Base-by-base conservation (phyloP, 2,329 filamentous ascomycete species). In the Lasiodiplodia hormozganensis region DNA sequence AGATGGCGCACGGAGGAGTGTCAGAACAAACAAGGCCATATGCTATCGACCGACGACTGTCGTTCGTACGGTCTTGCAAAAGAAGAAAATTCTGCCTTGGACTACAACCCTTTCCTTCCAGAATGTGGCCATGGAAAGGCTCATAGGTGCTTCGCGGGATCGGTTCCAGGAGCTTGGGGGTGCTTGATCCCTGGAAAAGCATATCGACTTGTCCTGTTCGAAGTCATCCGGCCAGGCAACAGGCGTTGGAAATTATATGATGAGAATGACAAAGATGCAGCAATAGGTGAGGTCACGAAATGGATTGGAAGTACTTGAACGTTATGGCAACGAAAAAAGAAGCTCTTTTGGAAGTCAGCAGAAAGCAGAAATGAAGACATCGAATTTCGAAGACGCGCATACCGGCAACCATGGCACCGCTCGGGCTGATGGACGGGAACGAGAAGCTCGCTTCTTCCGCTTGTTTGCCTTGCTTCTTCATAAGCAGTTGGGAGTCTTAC, bases 321-420 rank as follows among this genome's bases (percentile, higher is more conserved):
- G 38, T 62, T 43, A 62, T 52, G 60, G 60, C 60, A 51, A 64
- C 60, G 60, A 38, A 64, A 60, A 52, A 64, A 64, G 58, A 62
- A 47, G 58, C 43, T 64, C 47, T 34, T 64, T 64, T 64, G 60
- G 40, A 64, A 64, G 28, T 52, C 60, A 52, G n/a, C 60, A 64
- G 60, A 64, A 62, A 64, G 60, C 60, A 62, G 43, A 64, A 64
- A 64, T 64, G 47, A 38, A 64, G 60, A 64, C 43, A 64, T 64
- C 28, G 47, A 47, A 64, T 64, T 62, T 25, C 43, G 60, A 64
- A 64, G 40, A 51, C 43, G 60, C 28, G 43, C 28, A 38, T 12
- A 38, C 51, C 43, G 43, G 60, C 28, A 34, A 64, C 18, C 47
- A 28, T 28, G 11, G 31, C 43, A 10, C 43, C 43, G 7, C 28